These are phyloP conservation scores for Coffea canephora DNA, from an alignment of 257 asterid genomes.

Conservation along the genomic window DNA sequence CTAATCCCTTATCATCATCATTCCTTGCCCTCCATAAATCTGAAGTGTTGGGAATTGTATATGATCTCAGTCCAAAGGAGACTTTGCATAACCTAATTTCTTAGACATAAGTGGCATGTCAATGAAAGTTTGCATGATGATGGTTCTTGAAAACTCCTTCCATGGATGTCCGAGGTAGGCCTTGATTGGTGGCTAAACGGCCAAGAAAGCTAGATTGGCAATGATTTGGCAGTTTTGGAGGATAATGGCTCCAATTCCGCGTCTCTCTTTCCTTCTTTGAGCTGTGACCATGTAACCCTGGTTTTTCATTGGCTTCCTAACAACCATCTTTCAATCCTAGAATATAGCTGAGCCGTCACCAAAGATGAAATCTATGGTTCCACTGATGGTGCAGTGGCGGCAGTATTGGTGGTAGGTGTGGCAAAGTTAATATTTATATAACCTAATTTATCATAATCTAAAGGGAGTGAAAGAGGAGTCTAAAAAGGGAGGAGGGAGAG, in stretches of 20 bases:
- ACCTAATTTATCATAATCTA: no score
- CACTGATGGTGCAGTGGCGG: constrained; percentile 26
- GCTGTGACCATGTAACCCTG: constrained; percentile 37
- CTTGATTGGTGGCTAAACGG: neutral
- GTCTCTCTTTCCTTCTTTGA: constrained; percentile 20
- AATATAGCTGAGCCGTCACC: constrained; percentile 23
- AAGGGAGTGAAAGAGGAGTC: no score
- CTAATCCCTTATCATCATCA: no score
- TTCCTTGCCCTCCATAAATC: no score
- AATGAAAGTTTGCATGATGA: constrained; percentile 28
- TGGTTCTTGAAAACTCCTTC: constrained; percentile 30
- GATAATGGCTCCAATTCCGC: constrained; percentile 21
- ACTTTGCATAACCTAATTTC: no score
- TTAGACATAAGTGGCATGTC: neutral
- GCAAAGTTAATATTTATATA: neutral
- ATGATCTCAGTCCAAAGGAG: no score
- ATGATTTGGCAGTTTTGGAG: constrained; percentile 20
- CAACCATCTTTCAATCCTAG: constrained; percentile 28
- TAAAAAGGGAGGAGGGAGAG: no score
- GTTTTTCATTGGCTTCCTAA: constrained; percentile 18
- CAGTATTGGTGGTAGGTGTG: constrained; percentile 30
- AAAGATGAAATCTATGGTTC: constrained; percentile 37
- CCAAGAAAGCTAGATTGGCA: constrained; percentile 6
- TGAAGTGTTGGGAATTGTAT: no score
- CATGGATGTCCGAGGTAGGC: constrained; percentile 34